phyloP scores from a whole-genome alignment of 805 yeast species.

The Kluyveromyces starmeri region DNA sequence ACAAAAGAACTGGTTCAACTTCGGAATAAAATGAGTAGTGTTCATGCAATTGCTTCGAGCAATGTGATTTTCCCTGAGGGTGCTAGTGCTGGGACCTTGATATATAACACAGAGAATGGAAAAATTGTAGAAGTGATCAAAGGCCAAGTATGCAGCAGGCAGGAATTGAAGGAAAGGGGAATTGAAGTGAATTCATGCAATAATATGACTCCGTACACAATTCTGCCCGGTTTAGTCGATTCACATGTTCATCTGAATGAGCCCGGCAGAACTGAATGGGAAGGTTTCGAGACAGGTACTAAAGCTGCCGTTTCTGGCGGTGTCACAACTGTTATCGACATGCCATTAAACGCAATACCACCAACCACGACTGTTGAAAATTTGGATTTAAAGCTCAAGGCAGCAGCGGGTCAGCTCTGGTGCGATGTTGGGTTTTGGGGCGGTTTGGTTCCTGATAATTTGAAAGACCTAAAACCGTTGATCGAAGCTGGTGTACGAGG shows the following conservation, averaged over 20 bases:
- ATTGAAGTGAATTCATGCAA: constrained; percentile 41
- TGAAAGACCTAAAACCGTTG: constrained; percentile 61
- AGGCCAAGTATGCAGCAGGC: constrained; percentile 28
- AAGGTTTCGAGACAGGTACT: constrained; percentile 95
- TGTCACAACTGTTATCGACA: constrained; percentile 89
- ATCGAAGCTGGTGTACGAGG: constrained; percentile 86
- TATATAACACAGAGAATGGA: constrained; percentile 49
- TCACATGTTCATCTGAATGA: constrained; percentile 92
- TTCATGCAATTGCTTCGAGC: constrained; percentile 48
- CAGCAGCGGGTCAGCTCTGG: constrained; percentile 79
- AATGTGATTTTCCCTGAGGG: constrained; percentile 43
- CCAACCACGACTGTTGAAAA: constrained; percentile 84
- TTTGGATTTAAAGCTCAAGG: constrained; percentile 62
- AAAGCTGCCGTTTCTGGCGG: constrained; percentile 94
- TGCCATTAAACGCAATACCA: constrained; percentile 94
- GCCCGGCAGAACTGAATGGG: constrained; percentile 99
- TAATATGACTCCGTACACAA: constrained; percentile 51
- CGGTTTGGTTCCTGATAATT: constrained; percentile 76
- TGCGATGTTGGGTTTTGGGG: constrained; percentile 97
- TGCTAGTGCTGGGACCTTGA: constrained; percentile 51
- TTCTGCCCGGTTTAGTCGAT: constrained; percentile 89
- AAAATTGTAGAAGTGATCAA: constrained; percentile 48
- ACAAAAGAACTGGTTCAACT: no score
- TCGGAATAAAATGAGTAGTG: no score
- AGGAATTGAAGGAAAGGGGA: constrained; percentile 33